Conservation (phyloP, 2,329 filamentous ascomycete species). For the Trichoderma asperellum region DNA sequence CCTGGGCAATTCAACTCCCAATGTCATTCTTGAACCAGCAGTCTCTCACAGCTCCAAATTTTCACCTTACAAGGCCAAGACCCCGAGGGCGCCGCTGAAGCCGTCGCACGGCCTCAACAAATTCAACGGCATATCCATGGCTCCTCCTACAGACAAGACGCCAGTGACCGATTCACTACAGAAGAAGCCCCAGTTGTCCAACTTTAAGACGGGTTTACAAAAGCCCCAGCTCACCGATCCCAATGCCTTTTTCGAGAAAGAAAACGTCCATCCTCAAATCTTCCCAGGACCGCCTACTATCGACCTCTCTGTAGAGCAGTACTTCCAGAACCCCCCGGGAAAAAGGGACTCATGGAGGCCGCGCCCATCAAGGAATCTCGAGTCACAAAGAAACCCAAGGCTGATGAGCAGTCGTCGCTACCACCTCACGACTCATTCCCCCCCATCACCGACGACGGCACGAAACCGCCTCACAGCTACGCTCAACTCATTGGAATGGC, state of each 20-base stretch:
- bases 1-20: conserved; percentile 58
- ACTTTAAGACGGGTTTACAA: conserved; percentile 60
- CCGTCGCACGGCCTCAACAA: conserved; percentile 54
- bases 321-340: conserved; percentile 58
- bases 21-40: conserved; percentile 69
- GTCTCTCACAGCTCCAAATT: conserved; percentile 55
- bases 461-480: conserved; percentile 90
- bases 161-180: conserved; percentile 68
- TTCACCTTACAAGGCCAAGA: conserved; percentile 71
- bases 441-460: conserved; percentile 78
- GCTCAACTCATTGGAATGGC: conserved; percentile 96
- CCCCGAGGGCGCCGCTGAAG: conserved; percentile 63
- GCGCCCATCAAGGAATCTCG: conserved; percentile 72
- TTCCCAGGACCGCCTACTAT: conserved; percentile 54
- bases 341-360: conserved; percentile 72
- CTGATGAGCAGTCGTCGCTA: conserved; percentile 56
- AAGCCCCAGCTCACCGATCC: conserved; percentile 49
- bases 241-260: conserved; percentile 56
- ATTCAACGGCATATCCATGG: conserved; percentile 69
- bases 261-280: conserved; percentile 58
- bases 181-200: conserved; percentile 67
- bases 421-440: conserved; percentile 82
- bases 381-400: conserved; percentile 68
- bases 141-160: conserved; percentile 60
- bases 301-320: conserved; percentile 56